Evolutionary conservation across 1,284 basidiomycete genomes (phyloP).

Genomic region (Calocybe gambosa): DNA sequence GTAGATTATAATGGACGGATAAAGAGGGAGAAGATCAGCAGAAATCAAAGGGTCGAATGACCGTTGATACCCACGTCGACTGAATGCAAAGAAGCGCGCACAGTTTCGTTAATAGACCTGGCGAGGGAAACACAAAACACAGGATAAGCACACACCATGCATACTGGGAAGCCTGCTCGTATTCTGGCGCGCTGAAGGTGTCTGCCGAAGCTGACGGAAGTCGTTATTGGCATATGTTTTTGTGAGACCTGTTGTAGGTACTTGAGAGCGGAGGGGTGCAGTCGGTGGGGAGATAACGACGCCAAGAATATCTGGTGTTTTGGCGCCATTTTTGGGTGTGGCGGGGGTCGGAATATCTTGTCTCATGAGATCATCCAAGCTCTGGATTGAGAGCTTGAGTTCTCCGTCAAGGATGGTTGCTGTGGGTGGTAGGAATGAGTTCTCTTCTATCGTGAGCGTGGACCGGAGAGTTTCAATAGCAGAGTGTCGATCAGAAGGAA

Average conservation of each 20-base stretch:
- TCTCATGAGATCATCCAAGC: slow-evolving; percentile 30
- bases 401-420: slow-evolving; percentile 26
- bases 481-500: slow-evolving; percentile 21
- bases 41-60: slow-evolving; percentile 21
- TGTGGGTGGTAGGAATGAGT: slow-evolving; percentile 26
- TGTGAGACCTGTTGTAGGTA: slow-evolving; percentile 69
- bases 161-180: slow-evolving; percentile 76
- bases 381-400: slow-evolving; percentile 27
- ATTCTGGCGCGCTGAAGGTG: slow-evolving; percentile 62
- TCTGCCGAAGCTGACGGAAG: slow-evolving; percentile 65
- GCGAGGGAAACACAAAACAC: slow-evolving; percentile 1
- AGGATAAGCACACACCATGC: slow-evolving; percentile 55
- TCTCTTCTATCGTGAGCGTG: slow-evolving; percentile 32
- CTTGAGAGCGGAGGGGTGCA: slow-evolving; percentile 64
- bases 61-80: slow-evolving; percentile 41
- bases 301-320: slow-evolving; percentile 46
- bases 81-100: slow-evolving; percentile 15
- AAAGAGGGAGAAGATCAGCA: slow-evolving; percentile 20
- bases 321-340: slow-evolving; percentile 40
- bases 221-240: slow-evolving; percentile 76
- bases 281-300: slow-evolving; percentile 65
- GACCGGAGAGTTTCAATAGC: slow-evolving; percentile 21
- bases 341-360: slow-evolving; percentile 30
- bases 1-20: slow-evolving; percentile 1
- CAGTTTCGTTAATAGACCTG: neutral